Conservation (phyloP, 192 early-diverging fungal genomes). For the Linnemannia zychae region DNA sequence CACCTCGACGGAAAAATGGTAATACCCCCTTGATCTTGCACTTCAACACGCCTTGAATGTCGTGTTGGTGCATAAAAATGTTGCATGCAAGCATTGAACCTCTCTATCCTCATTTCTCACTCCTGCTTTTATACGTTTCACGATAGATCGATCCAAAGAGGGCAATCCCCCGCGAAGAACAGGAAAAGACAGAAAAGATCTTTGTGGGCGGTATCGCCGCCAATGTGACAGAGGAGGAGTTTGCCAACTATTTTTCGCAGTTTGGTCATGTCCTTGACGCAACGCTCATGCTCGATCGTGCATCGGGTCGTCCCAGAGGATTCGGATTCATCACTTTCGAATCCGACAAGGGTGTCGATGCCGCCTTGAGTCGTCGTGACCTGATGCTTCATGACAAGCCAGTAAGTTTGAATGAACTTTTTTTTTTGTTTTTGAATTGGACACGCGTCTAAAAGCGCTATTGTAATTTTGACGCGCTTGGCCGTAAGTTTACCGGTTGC, state of each 20-base stretch:
- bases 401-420: conserved; percentile 50
- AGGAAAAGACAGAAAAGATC: conserved; percentile 88
- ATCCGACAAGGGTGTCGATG: conserved; percentile 79
- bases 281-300: conserved; percentile 88
- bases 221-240: conserved; percentile 89
- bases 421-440: conserved; percentile 8
- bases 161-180: conserved; percentile 78
- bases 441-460: too few species aligned
- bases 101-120: background rate
- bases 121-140: background rate
- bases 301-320: conserved; percentile 89
- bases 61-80: too few species aligned
- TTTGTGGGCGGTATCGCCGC: conserved; percentile 93
- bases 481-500: background rate
- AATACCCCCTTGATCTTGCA: conserved; percentile 2
- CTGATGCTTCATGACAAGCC: conserved; percentile 79
- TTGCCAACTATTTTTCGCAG: conserved; percentile 86
- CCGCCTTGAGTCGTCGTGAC: conserved; percentile 77
- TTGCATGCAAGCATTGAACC: background rate
- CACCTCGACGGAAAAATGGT: conserved; percentile 85
- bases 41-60: too few species aligned
- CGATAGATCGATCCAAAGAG: conserved; percentile 81
- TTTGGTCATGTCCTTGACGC: conserved; percentile 90
- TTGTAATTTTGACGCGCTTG: background rate
- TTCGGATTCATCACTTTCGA: conserved; percentile 97